Conservation (phyloP, 2,329 filamentous ascomycete genomes). For the Pseudopyrenochaeta lycopersici region DNA sequence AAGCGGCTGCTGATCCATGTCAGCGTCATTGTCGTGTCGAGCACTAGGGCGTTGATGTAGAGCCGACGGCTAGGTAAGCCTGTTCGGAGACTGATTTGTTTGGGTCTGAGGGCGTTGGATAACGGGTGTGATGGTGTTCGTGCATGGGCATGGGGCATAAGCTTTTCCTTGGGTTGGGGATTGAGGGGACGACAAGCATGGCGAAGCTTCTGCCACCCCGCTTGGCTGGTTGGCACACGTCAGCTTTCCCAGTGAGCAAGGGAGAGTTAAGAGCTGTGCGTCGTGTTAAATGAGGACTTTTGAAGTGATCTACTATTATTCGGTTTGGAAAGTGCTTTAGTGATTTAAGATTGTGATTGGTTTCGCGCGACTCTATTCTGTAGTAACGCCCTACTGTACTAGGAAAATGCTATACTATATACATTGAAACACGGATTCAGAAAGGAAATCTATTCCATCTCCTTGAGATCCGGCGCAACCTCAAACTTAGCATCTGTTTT, state of each 20-base stretch:
- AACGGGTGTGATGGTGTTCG: not conserved
- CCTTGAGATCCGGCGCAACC: constrained; percentile 79
- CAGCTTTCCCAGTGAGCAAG: not conserved
- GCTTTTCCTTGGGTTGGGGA: not conserved
- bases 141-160: not conserved
- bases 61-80: not conserved
- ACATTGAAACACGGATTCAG: not conserved
- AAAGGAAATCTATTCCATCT: constrained; percentile 64
- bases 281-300: too few species aligned
- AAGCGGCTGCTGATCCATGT: not conserved
- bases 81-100: not conserved
- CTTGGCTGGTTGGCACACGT: constrained; percentile 4
- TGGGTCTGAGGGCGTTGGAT: not conserved
- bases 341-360: too few species aligned
- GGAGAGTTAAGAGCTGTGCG: too few species aligned
- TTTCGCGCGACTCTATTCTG: too few species aligned
- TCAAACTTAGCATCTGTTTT: constrained; percentile 89
- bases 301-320: too few species aligned
- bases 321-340: too few species aligned
- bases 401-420: not conserved
- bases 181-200: constrained; percentile 5
- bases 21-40: not conserved
- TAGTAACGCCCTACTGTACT: too few species aligned
- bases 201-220: constrained; percentile 6
- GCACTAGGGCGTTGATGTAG: not conserved